Evolutionary conservation across 2,329 filamentous ascomycete genomes (phyloP).

Genomic region (Arachnomyces sp.): DNA sequence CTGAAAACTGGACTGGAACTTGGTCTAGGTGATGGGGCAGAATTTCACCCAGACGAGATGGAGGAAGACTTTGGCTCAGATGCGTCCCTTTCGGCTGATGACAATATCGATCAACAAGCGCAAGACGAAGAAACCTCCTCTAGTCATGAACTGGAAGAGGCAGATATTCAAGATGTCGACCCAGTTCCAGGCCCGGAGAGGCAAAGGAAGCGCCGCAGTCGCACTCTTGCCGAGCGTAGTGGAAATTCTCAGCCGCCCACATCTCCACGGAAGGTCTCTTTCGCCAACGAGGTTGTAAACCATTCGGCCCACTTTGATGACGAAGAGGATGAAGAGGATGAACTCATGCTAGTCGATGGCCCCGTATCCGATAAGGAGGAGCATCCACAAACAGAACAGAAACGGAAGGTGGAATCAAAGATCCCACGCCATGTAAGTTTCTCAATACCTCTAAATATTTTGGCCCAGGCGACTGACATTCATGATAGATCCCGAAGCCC

Average conservation of each 20-base stretch:
- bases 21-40: constrained; percentile 24
- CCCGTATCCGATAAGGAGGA: constrained; percentile 22
- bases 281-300: neutral
- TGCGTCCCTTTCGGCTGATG: constrained; percentile 14
- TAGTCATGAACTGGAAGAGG: constrained; percentile 2
- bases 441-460: constrained; percentile 1
- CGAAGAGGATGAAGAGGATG: constrained; percentile 23
- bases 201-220: neutral
- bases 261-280: neutral
- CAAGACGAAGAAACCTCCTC: neutral
- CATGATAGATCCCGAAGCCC: constrained; percentile 8
- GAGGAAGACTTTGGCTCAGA: constrained; percentile 21
- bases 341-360: constrained; percentile 26
- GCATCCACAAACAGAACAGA: constrained; percentile 19
- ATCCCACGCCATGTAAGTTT: constrained; percentile 23
- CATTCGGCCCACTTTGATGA: constrained; percentile 2
- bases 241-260: constrained; percentile 4
- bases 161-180: neutral
- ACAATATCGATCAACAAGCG: constrained; percentile 10
- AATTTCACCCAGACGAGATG: constrained; percentile 15
- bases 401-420: constrained; percentile 21
- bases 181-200: neutral
- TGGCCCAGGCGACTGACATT: constrained; percentile 4
- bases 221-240: constrained; percentile 4
- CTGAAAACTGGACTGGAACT: constrained; percentile 36